A percentile compares a stretch with the other conserved stretches of the same genome.
These are phyloP conservation scores for Calamus simplicifolius DNA, from an alignment of 176 grass and related monocot species.

Conservation along the genomic window DNA sequence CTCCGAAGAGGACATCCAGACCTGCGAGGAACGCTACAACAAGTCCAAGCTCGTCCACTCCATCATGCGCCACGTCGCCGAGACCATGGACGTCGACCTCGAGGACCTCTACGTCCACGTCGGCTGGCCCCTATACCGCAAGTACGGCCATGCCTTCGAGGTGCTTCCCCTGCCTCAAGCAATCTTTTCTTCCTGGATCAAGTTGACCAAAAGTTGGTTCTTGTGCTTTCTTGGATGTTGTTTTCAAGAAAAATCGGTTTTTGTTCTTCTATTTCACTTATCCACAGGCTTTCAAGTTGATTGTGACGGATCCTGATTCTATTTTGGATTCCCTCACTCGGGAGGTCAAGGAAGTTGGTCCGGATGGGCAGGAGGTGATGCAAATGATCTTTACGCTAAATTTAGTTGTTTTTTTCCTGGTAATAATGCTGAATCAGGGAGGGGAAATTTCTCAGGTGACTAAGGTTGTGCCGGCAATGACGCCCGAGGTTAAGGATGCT, in stretches of 20 bases:
- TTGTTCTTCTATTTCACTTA: no score
- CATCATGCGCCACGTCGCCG: constrained; percentile 97
- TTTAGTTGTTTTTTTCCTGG: neutral
- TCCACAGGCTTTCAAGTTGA: constrained; percentile 59
- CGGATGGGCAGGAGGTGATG: constrained; percentile 56
- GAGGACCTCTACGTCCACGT: constrained; percentile 71
- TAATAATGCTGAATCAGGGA: no score
- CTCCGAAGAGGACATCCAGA: constrained; percentile 82
- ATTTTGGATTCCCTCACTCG: constrained; percentile 45
- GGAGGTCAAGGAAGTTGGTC: constrained; percentile 45
- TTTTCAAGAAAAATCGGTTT: neutral
- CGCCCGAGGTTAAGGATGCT: constrained; percentile 67
- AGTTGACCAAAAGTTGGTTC: no score
- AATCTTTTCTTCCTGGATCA: no score
- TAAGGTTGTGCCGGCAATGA: constrained; percentile 68
- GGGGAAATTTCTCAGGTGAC: constrained; percentile 34
- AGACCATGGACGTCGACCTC: constrained; percentile 77
- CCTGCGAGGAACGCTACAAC: constrained; percentile 89
- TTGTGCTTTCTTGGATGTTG: neutral
- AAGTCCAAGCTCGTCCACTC: constrained; percentile 96
- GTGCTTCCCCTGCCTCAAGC: neutral
- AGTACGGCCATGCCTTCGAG: constrained; percentile 86
- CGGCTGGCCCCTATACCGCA: constrained; percentile 81
- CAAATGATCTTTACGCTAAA: neutral
- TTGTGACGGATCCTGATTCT: constrained; percentile 53